Base-by-base conservation (phyloP, 768 basidiomycete genomes). In the Daedalea quercina region DNA sequence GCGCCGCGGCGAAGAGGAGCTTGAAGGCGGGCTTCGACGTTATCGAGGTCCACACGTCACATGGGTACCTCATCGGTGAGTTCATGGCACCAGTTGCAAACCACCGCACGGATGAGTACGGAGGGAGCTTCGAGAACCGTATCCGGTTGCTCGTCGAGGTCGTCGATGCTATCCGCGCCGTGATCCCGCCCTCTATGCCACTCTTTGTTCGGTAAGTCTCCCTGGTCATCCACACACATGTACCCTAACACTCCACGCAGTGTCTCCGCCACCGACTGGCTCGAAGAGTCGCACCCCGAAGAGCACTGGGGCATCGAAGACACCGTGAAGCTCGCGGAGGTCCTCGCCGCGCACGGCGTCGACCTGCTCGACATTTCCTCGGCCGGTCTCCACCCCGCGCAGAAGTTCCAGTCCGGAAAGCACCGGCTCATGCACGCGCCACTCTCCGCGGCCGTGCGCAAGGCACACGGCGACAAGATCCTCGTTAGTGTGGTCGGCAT, bases 291-390 rank as follows among this genome's bases (percentile, higher is more conserved):
- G 65, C 76, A 3, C 79, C 81, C 84, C 54, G 78, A 84, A 55
- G 75, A 76, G 17, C 79, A 78, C 4, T 88, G 90, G 88, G 74
- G 76, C 13, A 55, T 77, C 1, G 80, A 85, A 62, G 88, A 90
- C 61, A 86, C 83, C 54, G 75, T 83, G 9, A 56, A 74, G 17
- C 69, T 90, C 23, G 78, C 81, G 1, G 67, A 70, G 17, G 74
- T 82, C 54, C 74, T 91, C 19, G 71, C 71, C 23, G 74, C 77
- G 19, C 75, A 80, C 45, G 87, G 87, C 9, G 76, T 91, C 50
- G 90, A 91, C 65, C 71, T 92, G 31, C 67, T 91, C 47, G 89
- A 91, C 58, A 76, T 87, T 22, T 42, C 40, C 40, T 11, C 33
- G 20, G 44, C 64, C 74, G 15, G 82, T 73, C 3, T 67, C 77